Percentiles rank a stretch among this genome's conserved stretches.
phyloP scores from a whole-genome alignment of 768 basidiomycete genomes.

The Psilocybe azurescens region DNA sequence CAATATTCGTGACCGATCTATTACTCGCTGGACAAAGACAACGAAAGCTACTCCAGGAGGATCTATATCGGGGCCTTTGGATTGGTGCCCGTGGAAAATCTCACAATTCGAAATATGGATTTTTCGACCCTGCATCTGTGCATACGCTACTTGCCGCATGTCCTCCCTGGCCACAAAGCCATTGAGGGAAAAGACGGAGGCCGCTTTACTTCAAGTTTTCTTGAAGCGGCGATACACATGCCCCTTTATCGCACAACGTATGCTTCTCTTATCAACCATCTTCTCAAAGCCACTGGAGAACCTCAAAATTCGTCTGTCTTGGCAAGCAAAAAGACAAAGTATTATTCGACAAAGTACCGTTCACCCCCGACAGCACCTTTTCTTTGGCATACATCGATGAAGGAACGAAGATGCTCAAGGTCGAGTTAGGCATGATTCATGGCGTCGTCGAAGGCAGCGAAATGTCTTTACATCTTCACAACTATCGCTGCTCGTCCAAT shows the following conservation, averaged over 20 bases:
- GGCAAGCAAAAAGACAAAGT: constrained; percentile 54
- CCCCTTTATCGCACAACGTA: constrained; percentile 63
- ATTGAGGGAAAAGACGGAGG: constrained; percentile 68
- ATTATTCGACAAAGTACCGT: constrained; percentile 63
- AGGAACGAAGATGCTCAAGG: constrained; percentile 42
- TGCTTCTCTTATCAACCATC: constrained; percentile 47
- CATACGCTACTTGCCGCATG: constrained; percentile 67
- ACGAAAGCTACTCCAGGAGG: constrained; percentile 57
- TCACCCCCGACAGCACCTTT: constrained; percentile 52
- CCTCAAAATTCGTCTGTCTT: constrained; percentile 54
- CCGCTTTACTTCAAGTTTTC: constrained; percentile 60
- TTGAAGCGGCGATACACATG: constrained; percentile 47
- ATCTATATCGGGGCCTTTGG: constrained; percentile 64
- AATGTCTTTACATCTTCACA: constrained; percentile 66
- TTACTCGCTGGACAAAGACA: constrained; percentile 66
- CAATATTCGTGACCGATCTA: constrained; percentile 48
- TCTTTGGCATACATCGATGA: constrained; percentile 48
- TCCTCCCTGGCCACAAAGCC: constrained; percentile 55
- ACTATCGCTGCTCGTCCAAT: constrained; percentile 62
- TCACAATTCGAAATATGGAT: constrained; percentile 44
- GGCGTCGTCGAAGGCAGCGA: constrained; percentile 70
- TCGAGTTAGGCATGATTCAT: constrained; percentile 65
- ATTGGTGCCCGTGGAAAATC: constrained; percentile 44
- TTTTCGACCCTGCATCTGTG: constrained; percentile 46
- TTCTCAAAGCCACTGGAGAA: constrained; percentile 43